A percentile compares a stretch with the other conserved stretches of the same genome.
Conservation (phyloP, 176 grass and related monocot genomes). For the Paspalum notatum region DNA sequence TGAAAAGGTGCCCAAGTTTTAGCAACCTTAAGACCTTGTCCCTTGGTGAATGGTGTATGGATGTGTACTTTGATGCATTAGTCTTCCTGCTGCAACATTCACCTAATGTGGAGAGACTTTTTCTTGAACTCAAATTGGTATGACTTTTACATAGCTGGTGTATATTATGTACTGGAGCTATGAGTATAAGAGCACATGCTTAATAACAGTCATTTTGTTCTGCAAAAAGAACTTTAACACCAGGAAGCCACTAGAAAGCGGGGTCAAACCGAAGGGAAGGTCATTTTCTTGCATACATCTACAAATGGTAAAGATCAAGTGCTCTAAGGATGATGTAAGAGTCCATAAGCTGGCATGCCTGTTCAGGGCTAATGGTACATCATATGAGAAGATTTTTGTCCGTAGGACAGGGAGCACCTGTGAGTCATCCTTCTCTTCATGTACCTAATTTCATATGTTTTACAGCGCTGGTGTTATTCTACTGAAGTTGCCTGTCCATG, state of each 20-base stretch:
- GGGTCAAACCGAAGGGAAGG: background rate
- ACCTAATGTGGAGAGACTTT: constrained; percentile 42
- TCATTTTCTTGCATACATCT: constrained; percentile 40
- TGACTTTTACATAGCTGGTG: background rate
- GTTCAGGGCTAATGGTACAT: constrained; percentile 27
- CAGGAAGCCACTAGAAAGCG: constrained; percentile 1
- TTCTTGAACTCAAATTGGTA: constrained; percentile 37
- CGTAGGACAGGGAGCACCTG: constrained; percentile 11
- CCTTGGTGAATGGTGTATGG: constrained; percentile 51
- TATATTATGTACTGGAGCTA: background rate
- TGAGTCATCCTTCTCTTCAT: constrained; percentile 26
- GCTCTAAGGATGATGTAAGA: constrained; percentile 41
- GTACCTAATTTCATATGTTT: background rate
- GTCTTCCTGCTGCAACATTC: constrained; percentile 30
- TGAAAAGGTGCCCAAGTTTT: constrained; percentile 37
- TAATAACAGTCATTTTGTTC: constrained; percentile 10
- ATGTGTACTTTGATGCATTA: constrained; percentile 35
- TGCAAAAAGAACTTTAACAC: constrained; percentile 25
- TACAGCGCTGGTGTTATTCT: background rate
- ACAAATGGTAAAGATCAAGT: constrained; percentile 43
- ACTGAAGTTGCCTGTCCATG: background rate
- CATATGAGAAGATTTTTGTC: constrained; percentile 28
- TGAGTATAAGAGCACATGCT: background rate
- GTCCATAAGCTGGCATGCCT: constrained; percentile 44
- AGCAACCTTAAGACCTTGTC: constrained; percentile 40